phyloP scores from a whole-genome alignment of 441 rosid species.

The Populus hybrid region DNA sequence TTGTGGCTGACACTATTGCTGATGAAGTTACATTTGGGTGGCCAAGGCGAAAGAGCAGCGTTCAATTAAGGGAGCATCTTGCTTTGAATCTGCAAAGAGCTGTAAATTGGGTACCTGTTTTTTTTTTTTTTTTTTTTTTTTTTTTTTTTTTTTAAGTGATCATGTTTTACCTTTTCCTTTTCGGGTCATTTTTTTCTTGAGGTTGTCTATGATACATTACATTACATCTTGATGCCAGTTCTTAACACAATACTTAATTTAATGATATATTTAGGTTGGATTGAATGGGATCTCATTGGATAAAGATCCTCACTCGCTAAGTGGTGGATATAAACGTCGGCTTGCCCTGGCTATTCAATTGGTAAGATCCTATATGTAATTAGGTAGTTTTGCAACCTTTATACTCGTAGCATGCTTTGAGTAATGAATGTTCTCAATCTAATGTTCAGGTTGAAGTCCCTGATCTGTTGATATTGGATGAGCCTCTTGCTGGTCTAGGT shows the following conservation, averaged over 20 bases:
- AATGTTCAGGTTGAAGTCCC: constrained; percentile 77
- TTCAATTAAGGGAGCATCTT: constrained; percentile 57
- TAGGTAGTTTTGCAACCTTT: background rate
- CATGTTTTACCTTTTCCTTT: constrained; percentile 8
- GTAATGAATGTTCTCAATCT: constrained; percentile 17
- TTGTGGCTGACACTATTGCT: constrained; percentile 80
- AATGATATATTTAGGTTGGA: constrained; percentile 61
- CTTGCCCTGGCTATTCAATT: constrained; percentile 92
- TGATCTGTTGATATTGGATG: constrained; percentile 82
- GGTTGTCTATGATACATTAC: background rate
- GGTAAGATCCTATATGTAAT: constrained; percentile 41
- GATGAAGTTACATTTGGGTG: constrained; percentile 91
- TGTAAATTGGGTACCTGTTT: constrained; percentile 61
- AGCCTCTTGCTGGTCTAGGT: constrained; percentile 99
- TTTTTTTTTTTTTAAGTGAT: background rate
- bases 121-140: background rate
- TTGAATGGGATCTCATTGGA: constrained; percentile 70
- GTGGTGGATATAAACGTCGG: constrained; percentile 93
- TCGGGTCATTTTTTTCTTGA: background rate
- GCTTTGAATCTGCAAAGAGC: constrained; percentile 81
- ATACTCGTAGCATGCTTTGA: constrained; percentile 10
- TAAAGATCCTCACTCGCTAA: constrained; percentile 84
- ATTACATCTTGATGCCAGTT: background rate
- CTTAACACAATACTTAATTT: constrained; percentile 1
- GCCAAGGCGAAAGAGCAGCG: constrained; percentile 70